These are phyloP conservation scores for Chalaropsis ovoidea DNA, from an alignment of 2,329 filamentous ascomycete genomes.

Conservation along the genomic window DNA sequence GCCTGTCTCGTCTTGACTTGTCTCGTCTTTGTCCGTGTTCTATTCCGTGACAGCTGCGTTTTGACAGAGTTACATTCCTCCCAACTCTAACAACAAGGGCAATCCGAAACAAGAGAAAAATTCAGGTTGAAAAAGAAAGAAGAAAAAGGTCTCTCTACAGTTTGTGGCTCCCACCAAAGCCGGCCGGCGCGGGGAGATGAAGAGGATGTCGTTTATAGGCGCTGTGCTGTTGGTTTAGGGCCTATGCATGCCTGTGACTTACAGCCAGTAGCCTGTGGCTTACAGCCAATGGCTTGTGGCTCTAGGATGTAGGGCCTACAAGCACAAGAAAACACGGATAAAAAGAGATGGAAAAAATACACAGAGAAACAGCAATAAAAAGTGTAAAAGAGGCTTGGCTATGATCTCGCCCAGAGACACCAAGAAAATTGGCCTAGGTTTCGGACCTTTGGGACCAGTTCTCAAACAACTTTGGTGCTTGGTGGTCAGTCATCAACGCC, in stretches of 20 bases:
- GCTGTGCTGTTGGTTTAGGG: background rate
- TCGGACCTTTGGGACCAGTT: background rate
- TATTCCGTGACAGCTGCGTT: conserved; percentile 13
- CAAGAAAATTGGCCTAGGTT: background rate
- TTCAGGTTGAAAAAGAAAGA: background rate
- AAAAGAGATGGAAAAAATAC: too few species aligned
- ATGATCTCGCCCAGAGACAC: background rate
- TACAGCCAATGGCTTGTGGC: too few species aligned
- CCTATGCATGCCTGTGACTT: background rate
- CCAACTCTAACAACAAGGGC: conserved; percentile 10
- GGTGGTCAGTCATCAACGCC: background rate
- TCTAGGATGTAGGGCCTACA: too few species aligned
- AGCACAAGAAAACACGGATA: too few species aligned
- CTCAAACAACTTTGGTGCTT: background rate
- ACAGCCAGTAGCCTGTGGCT: too few species aligned
- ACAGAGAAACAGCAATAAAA: too few species aligned
- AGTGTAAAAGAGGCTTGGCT: too few species aligned
- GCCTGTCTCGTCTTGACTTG: conserved; percentile 10
- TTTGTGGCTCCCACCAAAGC: background rate
- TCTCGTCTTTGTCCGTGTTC: conserved; percentile 9
- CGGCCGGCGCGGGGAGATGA: background rate
- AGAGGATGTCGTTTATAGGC: too few species aligned
- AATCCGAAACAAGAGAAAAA: conserved; percentile 7
- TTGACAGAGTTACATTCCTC: conserved; percentile 15
- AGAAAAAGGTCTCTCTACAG: background rate